Evolutionary conservation across 805 yeast species (phyloP).

Genomic region (Yamadazyma olivae): DNA sequence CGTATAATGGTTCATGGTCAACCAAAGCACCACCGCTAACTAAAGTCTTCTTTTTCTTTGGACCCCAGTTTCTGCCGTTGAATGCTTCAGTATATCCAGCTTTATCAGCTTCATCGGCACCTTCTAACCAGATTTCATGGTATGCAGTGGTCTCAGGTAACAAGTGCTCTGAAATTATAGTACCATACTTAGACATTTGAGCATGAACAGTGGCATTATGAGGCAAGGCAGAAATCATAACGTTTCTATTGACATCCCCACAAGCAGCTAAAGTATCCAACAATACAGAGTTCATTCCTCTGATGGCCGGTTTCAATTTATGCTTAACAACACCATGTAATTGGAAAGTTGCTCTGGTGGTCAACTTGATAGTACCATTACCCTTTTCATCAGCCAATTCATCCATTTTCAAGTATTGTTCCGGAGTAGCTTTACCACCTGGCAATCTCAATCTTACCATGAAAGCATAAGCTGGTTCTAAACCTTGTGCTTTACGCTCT

Average conservation of each 20-base stretch:
- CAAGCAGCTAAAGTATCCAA: conserved; percentile 97
- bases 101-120: conserved; percentile 70
- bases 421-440: conserved; percentile 85
- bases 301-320: conserved; percentile 82
- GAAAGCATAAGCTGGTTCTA: conserved; percentile 95
- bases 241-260: conserved; percentile 98
- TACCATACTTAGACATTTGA: conserved; percentile 65
- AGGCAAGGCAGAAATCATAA: conserved; percentile 89
- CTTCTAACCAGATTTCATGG: conserved; percentile 95
- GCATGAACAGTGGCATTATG: conserved; percentile 76
- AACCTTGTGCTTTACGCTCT: conserved; percentile 84
- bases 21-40: conserved; percentile 85
- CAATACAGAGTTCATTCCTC: conserved; percentile 86
- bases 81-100: conserved; percentile 62
- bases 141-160: conserved; percentile 92
- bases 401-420: conserved; percentile 86
- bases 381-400: conserved; percentile 79
- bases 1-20: conserved; percentile 83
- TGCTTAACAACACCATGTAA: conserved; percentile 92
- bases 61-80: conserved; percentile 69
- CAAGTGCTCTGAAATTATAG: conserved; percentile 71
- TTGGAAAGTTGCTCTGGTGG: conserved; percentile 97
- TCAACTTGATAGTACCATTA: conserved; percentile 88
- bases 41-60: conserved; percentile 73
- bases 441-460: conserved; percentile 96